Conservation (phyloP, 2,329 filamentous ascomycete genomes). For the Trichophyton benhamiae region DNA sequence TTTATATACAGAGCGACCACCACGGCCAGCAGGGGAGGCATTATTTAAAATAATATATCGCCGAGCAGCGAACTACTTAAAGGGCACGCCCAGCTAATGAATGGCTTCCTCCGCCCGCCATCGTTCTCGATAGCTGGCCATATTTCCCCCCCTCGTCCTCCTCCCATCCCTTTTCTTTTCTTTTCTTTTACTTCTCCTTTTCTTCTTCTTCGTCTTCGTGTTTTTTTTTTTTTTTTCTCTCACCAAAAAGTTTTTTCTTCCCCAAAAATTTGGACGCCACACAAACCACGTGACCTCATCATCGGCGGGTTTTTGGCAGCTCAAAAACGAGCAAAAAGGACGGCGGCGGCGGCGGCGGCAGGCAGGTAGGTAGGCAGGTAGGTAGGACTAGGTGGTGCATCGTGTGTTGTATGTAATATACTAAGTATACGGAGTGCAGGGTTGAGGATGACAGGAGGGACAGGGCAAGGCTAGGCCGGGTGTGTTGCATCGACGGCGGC, state of each 20-base stretch:
- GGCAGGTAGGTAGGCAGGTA: too few relatives aligned
- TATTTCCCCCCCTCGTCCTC: not conserved
- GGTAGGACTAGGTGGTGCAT: not conserved
- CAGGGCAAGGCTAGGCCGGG: not conserved
- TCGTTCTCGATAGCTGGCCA: not conserved
- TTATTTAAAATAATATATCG: not conserved
- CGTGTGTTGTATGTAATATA: not conserved
- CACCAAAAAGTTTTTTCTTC: not conserved
- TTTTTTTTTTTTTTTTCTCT: not conserved
- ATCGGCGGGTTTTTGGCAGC: not conserved
- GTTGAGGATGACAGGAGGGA: not conserved
- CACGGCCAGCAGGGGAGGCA: too few relatives aligned
- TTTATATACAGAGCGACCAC: too few relatives aligned
- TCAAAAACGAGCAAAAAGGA: too few relatives aligned
- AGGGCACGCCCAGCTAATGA: not conserved
- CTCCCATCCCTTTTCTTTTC: not conserved
- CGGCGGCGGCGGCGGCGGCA: too few relatives aligned
- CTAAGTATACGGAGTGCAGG: too few relatives aligned
- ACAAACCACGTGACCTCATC: not conserved
- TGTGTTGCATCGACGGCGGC: not conserved
- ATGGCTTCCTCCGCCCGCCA: not conserved
- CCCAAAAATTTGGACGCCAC: slow-evolving; percentile 1
- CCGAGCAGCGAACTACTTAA: not conserved
- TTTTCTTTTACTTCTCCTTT: not conserved
- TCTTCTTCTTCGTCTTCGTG: not conserved